These are phyloP conservation scores for Amaranthus tricolor DNA, from an alignment of 179 eudicot species.

Conservation along the genomic window DNA sequence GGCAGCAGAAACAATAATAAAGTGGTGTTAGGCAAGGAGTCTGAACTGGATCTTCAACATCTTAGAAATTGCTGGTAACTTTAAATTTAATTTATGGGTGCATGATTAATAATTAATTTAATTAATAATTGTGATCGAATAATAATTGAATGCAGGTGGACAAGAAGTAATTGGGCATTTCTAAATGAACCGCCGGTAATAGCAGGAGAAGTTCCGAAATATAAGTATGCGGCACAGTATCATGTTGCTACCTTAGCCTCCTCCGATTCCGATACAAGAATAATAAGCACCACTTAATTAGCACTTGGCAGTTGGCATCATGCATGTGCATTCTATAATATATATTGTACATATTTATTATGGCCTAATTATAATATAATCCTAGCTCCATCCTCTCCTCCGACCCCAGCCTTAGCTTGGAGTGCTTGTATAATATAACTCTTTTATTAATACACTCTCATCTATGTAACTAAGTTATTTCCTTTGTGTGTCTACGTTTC, in stretches of 20 bases:
- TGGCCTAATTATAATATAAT: too few species aligned
- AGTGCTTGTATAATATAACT: too few species aligned
- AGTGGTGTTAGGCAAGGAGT: constrained; percentile 1
- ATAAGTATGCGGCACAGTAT: constrained; percentile 57
- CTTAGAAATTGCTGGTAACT: constrained; percentile 22
- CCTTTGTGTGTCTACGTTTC: too few species aligned
- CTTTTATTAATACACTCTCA: too few species aligned
- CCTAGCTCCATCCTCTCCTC: too few species aligned
- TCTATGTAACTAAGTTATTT: too few species aligned
- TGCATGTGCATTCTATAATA: too few species aligned
- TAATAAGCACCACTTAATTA: constrained; percentile 25
- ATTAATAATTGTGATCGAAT: too few species aligned
- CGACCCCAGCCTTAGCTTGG: too few species aligned
- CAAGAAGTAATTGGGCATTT: constrained; percentile 69
- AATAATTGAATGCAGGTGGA: constrained; percentile 56
- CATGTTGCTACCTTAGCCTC: constrained; percentile 48
- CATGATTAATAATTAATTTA: neutral
- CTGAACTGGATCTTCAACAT: neutral
- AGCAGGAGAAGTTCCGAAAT: constrained; percentile 37
- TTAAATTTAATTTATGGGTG: neutral
- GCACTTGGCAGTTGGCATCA: too few species aligned
- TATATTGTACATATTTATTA: too few species aligned
- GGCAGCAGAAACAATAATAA: constrained; percentile 5
- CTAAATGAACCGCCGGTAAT: constrained; percentile 80
- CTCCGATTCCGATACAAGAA: constrained; percentile 18